phyloP scores from a whole-genome alignment of 1,284 basidiomycete species.

The Cutaneotrichosporon sp. region DNA sequence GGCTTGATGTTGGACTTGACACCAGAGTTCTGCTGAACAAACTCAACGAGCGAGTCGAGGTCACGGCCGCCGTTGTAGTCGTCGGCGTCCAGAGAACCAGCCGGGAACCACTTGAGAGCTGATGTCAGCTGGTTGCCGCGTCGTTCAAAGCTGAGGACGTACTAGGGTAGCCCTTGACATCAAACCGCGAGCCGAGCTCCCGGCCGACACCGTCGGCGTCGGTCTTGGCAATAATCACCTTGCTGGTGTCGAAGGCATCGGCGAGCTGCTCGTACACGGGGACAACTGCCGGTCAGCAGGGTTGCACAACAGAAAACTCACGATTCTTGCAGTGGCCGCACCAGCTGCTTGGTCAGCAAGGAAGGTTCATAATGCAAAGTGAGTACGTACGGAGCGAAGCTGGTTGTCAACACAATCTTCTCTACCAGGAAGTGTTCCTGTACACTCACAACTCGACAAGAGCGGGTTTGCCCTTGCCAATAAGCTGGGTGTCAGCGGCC shows the following conservation, averaged over 20 bases:
- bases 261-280: slow-evolving; percentile 85
- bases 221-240: slow-evolving; percentile 85
- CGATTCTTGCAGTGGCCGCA: slow-evolving; percentile 57
- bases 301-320: slow-evolving; percentile 20
- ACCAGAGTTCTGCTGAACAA: slow-evolving; percentile 73
- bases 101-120: slow-evolving; percentile 90
- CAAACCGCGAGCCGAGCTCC: slow-evolving; percentile 59
- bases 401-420: slow-evolving; percentile 21
- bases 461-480: slow-evolving; percentile 76
- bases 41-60: slow-evolving; percentile 70
- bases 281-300: slow-evolving; percentile 62
- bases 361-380: not conserved
- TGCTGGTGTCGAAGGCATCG: slow-evolving; percentile 72
- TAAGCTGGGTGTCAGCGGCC: slow-evolving; percentile 27
- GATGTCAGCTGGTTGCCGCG: slow-evolving; percentile 3
- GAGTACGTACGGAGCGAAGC: slow-evolving; percentile 47
- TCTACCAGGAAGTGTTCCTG: not conserved
- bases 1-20: slow-evolving; percentile 82
- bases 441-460: slow-evolving; percentile 80
- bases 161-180: slow-evolving; percentile 85
- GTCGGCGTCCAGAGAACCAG: slow-evolving; percentile 62
- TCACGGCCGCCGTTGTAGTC: slow-evolving; percentile 78
- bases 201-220: slow-evolving; percentile 86
- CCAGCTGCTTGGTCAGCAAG: slow-evolving; percentile 39
- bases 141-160: slow-evolving; percentile 21